Base-by-base conservation (phyloP, 495 filamentous ascomycete species). In the Daldinia concentrica region DNA sequence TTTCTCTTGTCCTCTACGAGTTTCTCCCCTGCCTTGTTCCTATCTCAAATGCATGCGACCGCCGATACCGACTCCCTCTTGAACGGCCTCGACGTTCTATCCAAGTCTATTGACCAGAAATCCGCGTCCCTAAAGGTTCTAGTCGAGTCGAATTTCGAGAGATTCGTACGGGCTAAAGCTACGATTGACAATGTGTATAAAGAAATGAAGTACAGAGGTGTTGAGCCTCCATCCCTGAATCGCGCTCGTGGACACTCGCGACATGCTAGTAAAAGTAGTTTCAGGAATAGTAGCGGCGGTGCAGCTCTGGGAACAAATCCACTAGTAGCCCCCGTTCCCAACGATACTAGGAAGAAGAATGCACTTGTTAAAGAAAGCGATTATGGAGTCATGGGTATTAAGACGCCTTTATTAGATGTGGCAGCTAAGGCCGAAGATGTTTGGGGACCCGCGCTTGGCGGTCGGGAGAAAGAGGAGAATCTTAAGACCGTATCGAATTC, bases 151-250 rank as follows among this genome's bases (percentile, higher is more conserved):
- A 98, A 99, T 75, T 99, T 99, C 74, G 96, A 99, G 80, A 90
- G 94, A 34, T 99, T 99, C 79, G 95, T 99, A 34, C 89, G 91
- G 11, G 95, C 96, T 6, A 99, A 99, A 77, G 91, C 93, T 3
- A 98, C 94, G 6, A 98, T 99, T 68, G 95, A 99, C 80, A 94
- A 94, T 82, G 95, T 99, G 39, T 99, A 99, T 79, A 94, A 88
- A 37, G 96, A 98, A 80, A 98, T 99, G 95, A 93, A 94, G 58
- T 93, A 92, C 59, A 91, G 93, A 73, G 93, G 93, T 3, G 85
- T 81, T 6, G 88, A 91, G 34, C 85, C 86, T n/a, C 84, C 86
- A n/a, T 74, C 83, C 17, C 70, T 82, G 11, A 43, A 64, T 19
- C 79, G 82, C 6, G 70, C 78, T 22, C 79, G 87, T 29, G 78